Evolutionary conservation across 495 filamentous ascomycete species (phyloP).

Genomic region (Aspergillus saccharolyticus): DNA sequence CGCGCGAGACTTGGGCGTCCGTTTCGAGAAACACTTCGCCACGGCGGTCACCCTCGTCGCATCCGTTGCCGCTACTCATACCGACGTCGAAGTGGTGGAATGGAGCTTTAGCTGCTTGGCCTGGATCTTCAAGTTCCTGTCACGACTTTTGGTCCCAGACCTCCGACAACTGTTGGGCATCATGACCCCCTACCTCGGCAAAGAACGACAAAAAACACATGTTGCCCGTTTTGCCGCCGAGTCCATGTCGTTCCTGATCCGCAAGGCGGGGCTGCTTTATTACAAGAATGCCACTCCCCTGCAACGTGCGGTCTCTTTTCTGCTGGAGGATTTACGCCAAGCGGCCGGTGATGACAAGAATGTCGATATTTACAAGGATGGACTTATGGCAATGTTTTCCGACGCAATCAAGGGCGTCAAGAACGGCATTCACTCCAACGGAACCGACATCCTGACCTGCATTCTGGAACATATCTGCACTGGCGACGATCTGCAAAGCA

Average conservation of each 20-base stretch:
- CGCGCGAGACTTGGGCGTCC: conserved; percentile 82
- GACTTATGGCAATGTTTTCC: conserved; percentile 83
- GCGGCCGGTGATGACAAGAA: conserved; percentile 46
- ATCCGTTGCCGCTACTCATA: conserved; percentile 56
- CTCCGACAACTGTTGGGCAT: conserved; percentile 76
- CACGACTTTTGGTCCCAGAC: conserved; percentile 76
- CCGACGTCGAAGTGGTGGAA: conserved; percentile 76
- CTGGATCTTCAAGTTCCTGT: conserved; percentile 96
- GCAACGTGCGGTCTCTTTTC: conserved; percentile 60
- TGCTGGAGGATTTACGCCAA: conserved; percentile 59
- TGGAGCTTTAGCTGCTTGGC: conserved; percentile 95
- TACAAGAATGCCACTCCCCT: conserved; percentile 66
- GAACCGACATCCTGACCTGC: conserved; percentile 60
- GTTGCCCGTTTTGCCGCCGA: conserved; percentile 90
- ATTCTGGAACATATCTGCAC: conserved; percentile 51
- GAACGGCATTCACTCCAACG: conserved; percentile 73
- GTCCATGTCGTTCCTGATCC: conserved; percentile 86
- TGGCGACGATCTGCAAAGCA: conserved; percentile 41
- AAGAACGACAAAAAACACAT: conserved; percentile 71
- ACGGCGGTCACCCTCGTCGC: conserved; percentile 63
- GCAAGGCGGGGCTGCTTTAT: conserved; percentile 74
- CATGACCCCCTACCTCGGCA: conserved; percentile 82
- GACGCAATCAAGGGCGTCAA: conserved; percentile 85
- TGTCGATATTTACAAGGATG: conserved; percentile 62
- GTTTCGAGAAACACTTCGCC: conserved; percentile 83